Conservation (phyloP, 2,329 filamentous ascomycete species). For the Cercospora citrullina region DNA sequence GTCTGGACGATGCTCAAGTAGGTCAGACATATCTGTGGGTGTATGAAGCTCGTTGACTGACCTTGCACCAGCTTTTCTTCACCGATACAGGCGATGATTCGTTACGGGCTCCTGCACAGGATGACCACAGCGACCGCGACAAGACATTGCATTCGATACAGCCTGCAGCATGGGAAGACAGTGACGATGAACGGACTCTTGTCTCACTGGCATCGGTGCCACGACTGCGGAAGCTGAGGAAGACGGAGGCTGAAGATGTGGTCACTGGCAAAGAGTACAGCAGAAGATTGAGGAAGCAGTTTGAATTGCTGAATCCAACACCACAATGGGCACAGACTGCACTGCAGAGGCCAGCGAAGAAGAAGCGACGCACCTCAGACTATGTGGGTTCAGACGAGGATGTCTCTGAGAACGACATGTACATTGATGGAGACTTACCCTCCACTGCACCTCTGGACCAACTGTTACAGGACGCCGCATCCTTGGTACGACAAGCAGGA, state of each 20-base stretch:
- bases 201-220: conserved; percentile 77
- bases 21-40: conserved; percentile 29
- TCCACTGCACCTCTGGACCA: conserved; percentile 74
- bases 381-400: conserved; percentile 40
- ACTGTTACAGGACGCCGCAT: conserved; percentile 72
- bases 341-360: conserved; percentile 43
- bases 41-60: conserved; percentile 20
- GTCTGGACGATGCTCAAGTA: conserved; percentile 72
- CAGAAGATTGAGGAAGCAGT: conserved; percentile 73
- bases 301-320: conserved; percentile 58
- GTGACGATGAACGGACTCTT: conserved; percentile 84
- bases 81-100: conserved; percentile 64
- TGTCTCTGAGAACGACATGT: conserved; percentile 52
- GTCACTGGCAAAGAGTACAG: conserved; percentile 85
- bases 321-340: conserved; percentile 62
- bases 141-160: conserved; percentile 43
- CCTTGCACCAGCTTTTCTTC: conserved; percentile 65
- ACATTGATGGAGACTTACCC: conserved; percentile 59
- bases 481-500: conserved; percentile 58
- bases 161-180: conserved; percentile 82
- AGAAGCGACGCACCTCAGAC: conserved; percentile 49
- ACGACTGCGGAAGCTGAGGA: conserved; percentile 77
- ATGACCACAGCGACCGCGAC: conserved; percentile 44
- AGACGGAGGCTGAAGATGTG: conserved; percentile 79
- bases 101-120: conserved; percentile 43